These are phyloP conservation scores for Sextonia rubra DNA, from an alignment of 164 flowering plant species.

Conservation along the genomic window DNA sequence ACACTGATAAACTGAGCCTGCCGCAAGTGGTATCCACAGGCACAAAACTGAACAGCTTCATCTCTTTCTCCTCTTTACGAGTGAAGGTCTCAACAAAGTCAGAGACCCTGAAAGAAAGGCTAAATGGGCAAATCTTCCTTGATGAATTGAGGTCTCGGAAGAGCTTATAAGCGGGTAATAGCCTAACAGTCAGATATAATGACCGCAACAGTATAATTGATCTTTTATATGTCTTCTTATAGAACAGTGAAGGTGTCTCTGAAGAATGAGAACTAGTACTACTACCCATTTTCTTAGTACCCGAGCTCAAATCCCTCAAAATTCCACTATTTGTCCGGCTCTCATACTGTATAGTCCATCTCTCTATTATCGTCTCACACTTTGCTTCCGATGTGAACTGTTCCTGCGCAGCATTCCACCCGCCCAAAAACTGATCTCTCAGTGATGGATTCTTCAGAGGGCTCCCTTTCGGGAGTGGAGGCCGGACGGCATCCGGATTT, in stretches of 20 bases:
- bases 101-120: constrained; percentile 56
- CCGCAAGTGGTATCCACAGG: constrained; percentile 82
- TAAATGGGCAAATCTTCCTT: constrained; percentile 45
- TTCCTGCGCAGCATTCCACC: constrained; percentile 48
- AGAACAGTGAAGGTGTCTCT: not conserved
- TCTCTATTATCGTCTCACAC: constrained; percentile 74
- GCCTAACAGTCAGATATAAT: constrained; percentile 66
- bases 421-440: constrained; percentile 31
- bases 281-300: constrained; percentile 43
- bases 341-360: constrained; percentile 91
- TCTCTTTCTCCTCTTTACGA: constrained; percentile 67
- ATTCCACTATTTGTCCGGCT: constrained; percentile 30
- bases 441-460: constrained; percentile 31
- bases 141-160: constrained; percentile 70
- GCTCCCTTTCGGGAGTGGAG: constrained; percentile 29
- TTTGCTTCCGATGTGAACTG: constrained; percentile 31
- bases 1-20: constrained; percentile 73
- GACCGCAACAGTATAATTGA: constrained; percentile 70
- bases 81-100: constrained; percentile 77
- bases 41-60: constrained; percentile 61
- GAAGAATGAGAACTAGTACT: constrained; percentile 31
- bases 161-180: constrained; percentile 82
- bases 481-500: constrained; percentile 23
- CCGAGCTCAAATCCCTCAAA: constrained; percentile 25
- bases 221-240: constrained; percentile 45